Percentiles rank a stretch among this genome's conserved stretches.
Evolutionary conservation across 2,329 filamentous ascomycete genomes (phyloP).

Genomic region (Stagonosporopsis cucurbitacearum): DNA sequence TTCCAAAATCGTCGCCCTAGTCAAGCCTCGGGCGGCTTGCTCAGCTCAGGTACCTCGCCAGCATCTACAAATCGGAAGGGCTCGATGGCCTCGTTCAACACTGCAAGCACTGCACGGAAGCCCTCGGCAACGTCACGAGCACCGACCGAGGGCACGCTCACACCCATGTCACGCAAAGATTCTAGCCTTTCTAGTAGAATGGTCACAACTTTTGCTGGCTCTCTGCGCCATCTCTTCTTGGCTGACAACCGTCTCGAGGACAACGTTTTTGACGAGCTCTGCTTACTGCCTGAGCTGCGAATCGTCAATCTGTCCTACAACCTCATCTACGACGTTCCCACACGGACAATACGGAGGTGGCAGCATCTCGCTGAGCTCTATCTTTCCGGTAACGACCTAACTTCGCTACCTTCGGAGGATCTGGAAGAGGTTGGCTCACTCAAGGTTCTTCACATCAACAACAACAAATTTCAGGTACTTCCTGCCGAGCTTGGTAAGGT

Average conservation of each 20-base stretch:
- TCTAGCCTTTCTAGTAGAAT: slow-evolving; percentile 82
- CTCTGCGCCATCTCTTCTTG: slow-evolving; percentile 81
- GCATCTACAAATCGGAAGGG: slow-evolving; percentile 72
- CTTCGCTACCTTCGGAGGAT: slow-evolving; percentile 89
- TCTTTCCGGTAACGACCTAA: slow-evolving; percentile 92
- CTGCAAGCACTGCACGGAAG: slow-evolving; percentile 63
- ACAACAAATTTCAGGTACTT: slow-evolving; percentile 95
- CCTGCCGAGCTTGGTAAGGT: slow-evolving; percentile 95
- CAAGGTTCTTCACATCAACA: slow-evolving; percentile 92
- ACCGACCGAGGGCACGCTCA: slow-evolving; percentile 63
- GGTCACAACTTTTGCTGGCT: slow-evolving; percentile 85
- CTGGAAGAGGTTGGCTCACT: slow-evolving; percentile 87
- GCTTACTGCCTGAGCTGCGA: slow-evolving; percentile 79
- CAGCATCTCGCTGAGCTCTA: slow-evolving; percentile 90
- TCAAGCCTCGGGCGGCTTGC: slow-evolving; percentile 77
- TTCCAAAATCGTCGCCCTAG: slow-evolving; percentile 76
- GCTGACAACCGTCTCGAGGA: slow-evolving; percentile 95
- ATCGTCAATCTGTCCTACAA: slow-evolving; percentile 96
- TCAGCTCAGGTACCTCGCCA: slow-evolving; percentile 79
- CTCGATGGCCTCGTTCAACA: slow-evolving; percentile 81
- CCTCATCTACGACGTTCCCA: slow-evolving; percentile 88
- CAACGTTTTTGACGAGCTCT: slow-evolving; percentile 92
- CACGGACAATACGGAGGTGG: slow-evolving; percentile 87
- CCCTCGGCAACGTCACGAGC: slow-evolving; percentile 79
- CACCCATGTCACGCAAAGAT: slow-evolving; percentile 77